Percentiles rank a stretch among this genome's conserved stretches.
phyloP scores from a whole-genome alignment of 768 basidiomycete species.

The Rhodocollybia butyracea region DNA sequence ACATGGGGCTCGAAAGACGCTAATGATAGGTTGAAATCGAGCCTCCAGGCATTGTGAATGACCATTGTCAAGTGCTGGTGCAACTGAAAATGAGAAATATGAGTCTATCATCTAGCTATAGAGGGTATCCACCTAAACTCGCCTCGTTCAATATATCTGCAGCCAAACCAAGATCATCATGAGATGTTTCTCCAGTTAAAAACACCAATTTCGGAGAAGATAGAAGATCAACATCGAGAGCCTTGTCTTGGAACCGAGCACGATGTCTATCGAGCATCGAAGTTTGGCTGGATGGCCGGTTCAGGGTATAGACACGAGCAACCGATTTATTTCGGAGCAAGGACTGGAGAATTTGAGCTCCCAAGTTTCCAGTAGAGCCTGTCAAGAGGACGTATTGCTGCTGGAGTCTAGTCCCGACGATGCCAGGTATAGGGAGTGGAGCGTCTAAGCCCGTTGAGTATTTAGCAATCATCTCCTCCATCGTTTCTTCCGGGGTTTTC shows the following conservation, averaged over 20 bases:
- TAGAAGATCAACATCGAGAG: conserved; percentile 7
- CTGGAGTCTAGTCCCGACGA: neutral
- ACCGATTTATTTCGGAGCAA: conserved; percentile 23
- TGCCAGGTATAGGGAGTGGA: conserved; percentile 13
- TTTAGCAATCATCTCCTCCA: conserved; percentile 6
- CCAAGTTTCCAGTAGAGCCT: conserved; percentile 38
- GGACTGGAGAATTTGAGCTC: conserved; percentile 29
- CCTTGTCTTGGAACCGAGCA: conserved; percentile 19
- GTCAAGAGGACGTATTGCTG: conserved; percentile 28
- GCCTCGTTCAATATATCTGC: conserved; percentile 17
- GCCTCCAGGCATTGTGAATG: conserved; percentile 37
- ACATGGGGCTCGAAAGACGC: conserved; percentile 40
- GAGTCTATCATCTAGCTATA: conserved; percentile 1
- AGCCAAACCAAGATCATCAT: conserved; percentile 17
- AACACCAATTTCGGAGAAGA: conserved; percentile 14
- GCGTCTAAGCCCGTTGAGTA: conserved; percentile 21
- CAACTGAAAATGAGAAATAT: conserved; percentile 8
- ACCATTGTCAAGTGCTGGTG: conserved; percentile 20
- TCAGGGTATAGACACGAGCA: neutral
- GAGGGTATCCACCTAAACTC: neutral
- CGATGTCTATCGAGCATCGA: conserved; percentile 17
- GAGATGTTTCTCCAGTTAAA: conserved; percentile 18
- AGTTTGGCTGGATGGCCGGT: conserved; percentile 11
- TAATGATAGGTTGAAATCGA: conserved; percentile 39
- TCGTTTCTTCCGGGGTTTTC: conserved; percentile 11